Conservation (phyloP, 2,329 filamentous ascomycete genomes). For the Fusarium transvaalense region DNA sequence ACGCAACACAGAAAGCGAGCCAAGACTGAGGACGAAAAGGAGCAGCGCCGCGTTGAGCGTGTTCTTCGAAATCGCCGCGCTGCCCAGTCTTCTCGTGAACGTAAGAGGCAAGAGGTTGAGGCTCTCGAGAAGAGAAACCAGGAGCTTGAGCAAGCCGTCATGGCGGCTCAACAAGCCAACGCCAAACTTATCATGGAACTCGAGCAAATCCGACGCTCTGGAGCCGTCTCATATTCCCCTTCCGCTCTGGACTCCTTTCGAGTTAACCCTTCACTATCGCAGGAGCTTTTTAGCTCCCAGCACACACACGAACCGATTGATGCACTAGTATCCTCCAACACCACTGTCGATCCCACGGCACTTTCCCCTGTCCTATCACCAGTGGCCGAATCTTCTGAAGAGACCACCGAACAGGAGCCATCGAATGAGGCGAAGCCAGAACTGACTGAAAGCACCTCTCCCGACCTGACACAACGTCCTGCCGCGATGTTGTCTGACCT, state of each 20-base stretch:
- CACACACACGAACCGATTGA: conserved; percentile 57
- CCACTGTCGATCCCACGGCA: conserved; percentile 72
- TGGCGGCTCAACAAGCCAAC: conserved; percentile 69
- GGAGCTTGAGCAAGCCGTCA: conserved; percentile 74
- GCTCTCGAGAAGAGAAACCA: conserved; percentile 82
- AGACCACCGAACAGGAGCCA: conserved; percentile 49
- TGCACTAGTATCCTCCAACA: conserved; percentile 56
- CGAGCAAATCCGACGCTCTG: conserved; percentile 61
- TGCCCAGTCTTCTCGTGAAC: conserved; percentile 95
- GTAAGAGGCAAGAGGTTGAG: conserved; percentile 90
- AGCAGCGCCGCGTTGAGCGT: conserved; percentile 95
- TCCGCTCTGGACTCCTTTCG: conserved; percentile 57
- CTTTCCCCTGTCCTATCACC: conserved; percentile 69
- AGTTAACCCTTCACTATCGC: conserved; percentile 67
- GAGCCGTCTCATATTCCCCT: conserved; percentile 57
- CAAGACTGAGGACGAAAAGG: conserved; percentile 99
- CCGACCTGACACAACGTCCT: conserved; percentile 99
- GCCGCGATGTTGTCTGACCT: conserved; percentile 99
- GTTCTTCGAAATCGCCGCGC: conserved; percentile 96
- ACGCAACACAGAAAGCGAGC: conserved; percentile 80
- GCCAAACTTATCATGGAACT: conserved; percentile 63
- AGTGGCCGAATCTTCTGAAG: conserved; percentile 58
- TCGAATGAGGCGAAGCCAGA: conserved; percentile 43
- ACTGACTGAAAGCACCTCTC: conserved; percentile 61
- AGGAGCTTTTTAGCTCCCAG: conserved; percentile 67